Conservation (phyloP, 1,284 basidiomycete genomes). For the Apiotrichum akiyoshidainum region DNA sequence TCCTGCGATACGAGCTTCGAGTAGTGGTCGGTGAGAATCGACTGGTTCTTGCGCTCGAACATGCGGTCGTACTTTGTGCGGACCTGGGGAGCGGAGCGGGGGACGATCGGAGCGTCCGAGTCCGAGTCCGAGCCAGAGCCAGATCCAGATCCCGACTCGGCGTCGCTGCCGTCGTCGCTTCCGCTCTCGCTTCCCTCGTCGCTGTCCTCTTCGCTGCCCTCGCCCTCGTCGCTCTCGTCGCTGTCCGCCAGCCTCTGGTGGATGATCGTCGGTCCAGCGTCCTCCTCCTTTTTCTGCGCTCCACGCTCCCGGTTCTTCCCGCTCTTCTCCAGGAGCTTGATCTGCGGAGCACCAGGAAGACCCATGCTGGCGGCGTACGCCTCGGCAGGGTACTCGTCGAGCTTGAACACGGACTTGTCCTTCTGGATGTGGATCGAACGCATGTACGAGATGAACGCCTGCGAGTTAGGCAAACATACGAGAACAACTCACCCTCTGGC, state of each 20-base stretch:
- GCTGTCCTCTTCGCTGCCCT: slow-evolving; percentile 24
- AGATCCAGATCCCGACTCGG: slow-evolving; percentile 17
- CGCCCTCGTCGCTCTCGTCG: slow-evolving; percentile 24
- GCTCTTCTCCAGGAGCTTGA: slow-evolving; percentile 66
- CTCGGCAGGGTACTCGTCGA: slow-evolving; percentile 76
- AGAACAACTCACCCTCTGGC: slow-evolving; percentile 67
- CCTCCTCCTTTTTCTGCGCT: slow-evolving; percentile 26
- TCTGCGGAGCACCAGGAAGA: slow-evolving; percentile 89
- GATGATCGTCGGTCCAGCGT: slow-evolving; percentile 16
- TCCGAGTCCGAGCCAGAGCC: slow-evolving; percentile 10
- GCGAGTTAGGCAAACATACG: slow-evolving; percentile 8
- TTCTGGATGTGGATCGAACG: slow-evolving; percentile 90
- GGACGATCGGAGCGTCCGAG: neutral
- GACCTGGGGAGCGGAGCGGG: slow-evolving; percentile 51
- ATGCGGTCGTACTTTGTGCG: slow-evolving; percentile 97
- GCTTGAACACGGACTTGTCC: slow-evolving; percentile 87
- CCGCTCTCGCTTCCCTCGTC: slow-evolving; percentile 25
- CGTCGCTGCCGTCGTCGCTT: slow-evolving; percentile 32
- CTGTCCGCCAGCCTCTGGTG: slow-evolving; percentile 18
- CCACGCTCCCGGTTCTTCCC: slow-evolving; percentile 33
- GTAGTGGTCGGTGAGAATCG: slow-evolving; percentile 88
- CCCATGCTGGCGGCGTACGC: slow-evolving; percentile 86
- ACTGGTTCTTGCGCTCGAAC: slow-evolving; percentile 96
- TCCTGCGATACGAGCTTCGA: slow-evolving; percentile 75
- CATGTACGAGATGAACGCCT: slow-evolving; percentile 96